These are phyloP conservation scores for Tricholoma bakamatsutake DNA, from an alignment of 768 basidiomycete species.

Conservation along the genomic window DNA sequence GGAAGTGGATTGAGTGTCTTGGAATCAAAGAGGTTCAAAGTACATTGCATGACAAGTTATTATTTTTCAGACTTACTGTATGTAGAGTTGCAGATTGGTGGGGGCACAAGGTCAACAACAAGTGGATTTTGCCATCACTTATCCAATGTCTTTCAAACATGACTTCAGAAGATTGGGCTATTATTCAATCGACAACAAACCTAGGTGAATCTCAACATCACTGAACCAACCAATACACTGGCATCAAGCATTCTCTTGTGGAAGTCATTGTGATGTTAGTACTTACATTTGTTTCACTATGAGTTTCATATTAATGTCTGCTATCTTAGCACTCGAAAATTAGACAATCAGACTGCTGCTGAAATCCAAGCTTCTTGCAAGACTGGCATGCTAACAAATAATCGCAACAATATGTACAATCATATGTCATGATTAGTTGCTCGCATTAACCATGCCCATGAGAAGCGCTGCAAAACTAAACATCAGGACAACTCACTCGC, in stretches of 20 bases:
- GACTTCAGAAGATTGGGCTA: conserved; percentile 12
- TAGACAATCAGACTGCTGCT: too few species aligned
- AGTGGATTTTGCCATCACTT: conserved; percentile 17
- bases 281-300: neutral
- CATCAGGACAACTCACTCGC: neutral
- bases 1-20: neutral
- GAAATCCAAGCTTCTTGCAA: neutral
- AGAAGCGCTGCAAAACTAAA: neutral
- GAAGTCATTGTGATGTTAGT: conserved; percentile 10
- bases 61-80: neutral
- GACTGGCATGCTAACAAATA: neutral
- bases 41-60: neutral
- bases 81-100: conserved; percentile 16
- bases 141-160: conserved; percentile 16
- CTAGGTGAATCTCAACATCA: conserved; percentile 17
- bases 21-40: conserved; percentile 10
- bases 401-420: neutral
- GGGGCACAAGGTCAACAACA: conserved; percentile 17
- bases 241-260: conserved; percentile 13
- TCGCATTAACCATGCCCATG: neutral
- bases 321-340: too few species aligned
- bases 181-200: conserved; percentile 17
- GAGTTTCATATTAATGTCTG: too few species aligned
- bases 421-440: neutral
- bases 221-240: conserved; percentile 14